Base-by-base conservation (phyloP, 2,329 filamentous ascomycete genomes). In the Diaporthe velutina region DNA sequence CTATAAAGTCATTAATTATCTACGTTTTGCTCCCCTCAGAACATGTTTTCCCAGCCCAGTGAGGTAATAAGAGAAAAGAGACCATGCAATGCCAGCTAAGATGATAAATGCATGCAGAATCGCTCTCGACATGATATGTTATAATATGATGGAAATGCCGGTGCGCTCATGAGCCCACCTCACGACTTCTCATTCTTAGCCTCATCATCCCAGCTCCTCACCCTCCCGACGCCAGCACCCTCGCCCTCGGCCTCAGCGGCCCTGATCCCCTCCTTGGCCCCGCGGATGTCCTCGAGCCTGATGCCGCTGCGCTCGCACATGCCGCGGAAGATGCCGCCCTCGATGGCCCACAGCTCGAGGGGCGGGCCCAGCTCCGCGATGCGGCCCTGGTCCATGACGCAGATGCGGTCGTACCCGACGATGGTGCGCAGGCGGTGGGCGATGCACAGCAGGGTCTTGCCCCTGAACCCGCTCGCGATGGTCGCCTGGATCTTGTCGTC, bases 401-500 rank as follows among this genome's bases (percentile, higher is more conserved):
- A 96, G 81, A 99, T 98, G 61, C 96, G 92, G 83, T 99, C 96
- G 83, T 98, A 98, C 38, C 93, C 92, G 76, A 98, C 93, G 77
- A 99, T 98, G 1, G 97, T 98, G 80, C 95, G 93, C 79, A 98
- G 87, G 7, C 96, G 90, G 84, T 98, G 96, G 8, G 96, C 96
- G 82, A 98, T 98, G 84, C 95, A 98, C 30, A 98, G 86, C 61
- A 98, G 85, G 3, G 96, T 98, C 87, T 94, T 95, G 75, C 95
- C 96, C 71, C 90, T 89, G 87, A 98, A 98, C 0, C 93, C 96
- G 1, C 90, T 89, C 0, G 94, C 93, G 83, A 98, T 98, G 4
- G 96, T 98, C 73, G 88, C 87, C 84, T 98, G 96, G 81, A 98
- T 98, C 89, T 97, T 97, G 84, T 95, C 93, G 82, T 99, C 97